Evolutionary conservation across 164 flowering plant genomes (phyloP), one percentile per base, ranked within the genome.

Genomic region (Macadamia integrifolia): DNA sequence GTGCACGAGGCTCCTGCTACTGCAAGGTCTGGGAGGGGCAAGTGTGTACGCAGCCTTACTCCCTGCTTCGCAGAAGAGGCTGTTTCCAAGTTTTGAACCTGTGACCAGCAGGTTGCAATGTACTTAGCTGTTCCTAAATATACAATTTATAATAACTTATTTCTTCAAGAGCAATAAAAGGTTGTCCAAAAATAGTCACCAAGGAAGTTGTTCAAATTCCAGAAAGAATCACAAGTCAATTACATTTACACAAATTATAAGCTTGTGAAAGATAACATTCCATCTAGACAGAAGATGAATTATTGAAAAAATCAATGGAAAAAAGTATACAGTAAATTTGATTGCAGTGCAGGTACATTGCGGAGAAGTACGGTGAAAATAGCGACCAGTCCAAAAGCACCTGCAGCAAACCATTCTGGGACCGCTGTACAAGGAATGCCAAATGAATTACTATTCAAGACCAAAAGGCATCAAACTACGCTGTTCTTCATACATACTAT

Each of bases 351-450:
- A 69, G 99, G 99, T 56, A 95, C 99, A 77, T 92, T 95, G 18
- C 96, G 87, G 9, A 95, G 94, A 76, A 92, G 89, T 69, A 94
- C 76, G 30, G 99, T 92, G 70, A 92, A 92, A 73, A 88, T 67
- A 18, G 99, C 89, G 40, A 88, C 96, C 69, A 88, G 67, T 75
- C 96, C 99, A 85, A 95, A 95, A 60, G 97, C 80, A 32, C 87
- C 96, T 8, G 99, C 99, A 46, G 98, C 99, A 81, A 95, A 82
- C 99, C 98, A 92, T 77, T 95, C 99, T 11, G 97, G 97, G 31
- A 95, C 96, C 35, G 93, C 99, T 95, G 92, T 80, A 85, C 46
- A 67, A 67, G 62, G 66, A 68, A 67, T 68, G 49, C 60, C 29
- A 69, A 65, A 65, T 11, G 32, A n/a, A 43, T 35, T 35, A 28